Base-by-base conservation (phyloP, 1,139 yeast species). In the Pichia sp. region DNA sequence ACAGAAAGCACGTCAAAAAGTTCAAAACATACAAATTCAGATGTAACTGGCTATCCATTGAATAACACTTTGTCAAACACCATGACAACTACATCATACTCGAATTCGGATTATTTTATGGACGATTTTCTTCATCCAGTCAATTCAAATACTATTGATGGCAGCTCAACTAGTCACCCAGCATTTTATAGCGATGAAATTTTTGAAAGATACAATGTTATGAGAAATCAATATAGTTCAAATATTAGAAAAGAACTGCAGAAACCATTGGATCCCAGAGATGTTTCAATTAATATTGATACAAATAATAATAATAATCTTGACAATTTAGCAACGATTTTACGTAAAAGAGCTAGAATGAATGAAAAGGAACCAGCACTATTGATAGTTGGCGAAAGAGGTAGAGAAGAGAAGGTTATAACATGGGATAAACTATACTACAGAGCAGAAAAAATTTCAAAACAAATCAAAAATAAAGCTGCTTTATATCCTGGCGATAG, bases 361-460 rank as follows among this genome's bases (percentile, higher is more conserved):
- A 82, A 82, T 57, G 80, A 80, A 40, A 70, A 77, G 24, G 90
- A 86, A 52, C 73, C 75, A 20, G 97, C 97, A 0, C 74, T 92
- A 45, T 67, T 82, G 40, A 77, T 81, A 4, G 69, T 92, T 27
- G 96, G 89, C 60, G 64, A 76, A 4, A 84, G 79, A 57, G 97
- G 96, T 6, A 90, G 87, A 62, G 97, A 90, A 61, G 72, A 77
- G 0, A 75, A 76, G 26, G 67, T 83, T 0, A 84, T 92, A 13
- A 74, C 92, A 0, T 94, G 98, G 98, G 97, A 88, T 53, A 90
- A 88, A 61, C 70, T 94, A 22, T 86, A 88, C 52, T 66, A 83
- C 41, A 79, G 85, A 57, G 85, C 97, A 0, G 95, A 88, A 58
- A 87, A 86, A 59, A 83, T 94, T 18, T 96, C 97, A 0, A 87